These are phyloP conservation scores for Coemansia sp. DNA, from an alignment of 192 early-diverging fungal species.

Conservation along the genomic window DNA sequence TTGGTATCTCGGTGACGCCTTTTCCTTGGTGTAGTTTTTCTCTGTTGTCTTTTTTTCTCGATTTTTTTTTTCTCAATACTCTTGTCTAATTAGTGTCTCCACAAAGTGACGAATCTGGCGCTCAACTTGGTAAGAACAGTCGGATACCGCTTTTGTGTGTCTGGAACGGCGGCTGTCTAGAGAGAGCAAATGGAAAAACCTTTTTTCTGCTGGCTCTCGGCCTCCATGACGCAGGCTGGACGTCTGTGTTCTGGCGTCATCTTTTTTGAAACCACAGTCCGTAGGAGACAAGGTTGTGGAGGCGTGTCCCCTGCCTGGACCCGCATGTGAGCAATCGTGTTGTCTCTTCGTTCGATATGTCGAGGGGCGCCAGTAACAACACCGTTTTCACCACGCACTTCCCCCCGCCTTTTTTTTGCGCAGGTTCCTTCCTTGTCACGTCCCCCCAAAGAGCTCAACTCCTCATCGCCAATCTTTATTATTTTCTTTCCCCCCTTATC, in stretches of 20 bases:
- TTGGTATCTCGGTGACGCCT: background rate
- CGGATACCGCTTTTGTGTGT: background rate
- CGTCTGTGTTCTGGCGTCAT: background rate
- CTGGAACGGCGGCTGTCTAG: background rate
- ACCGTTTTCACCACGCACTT: background rate
- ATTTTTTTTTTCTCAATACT: conserved; percentile 12
- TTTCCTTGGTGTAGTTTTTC: background rate
- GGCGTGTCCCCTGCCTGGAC: background rate
- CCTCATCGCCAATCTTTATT: conserved; percentile 2
- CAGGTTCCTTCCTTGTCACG: background rate
- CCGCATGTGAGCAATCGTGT: background rate
- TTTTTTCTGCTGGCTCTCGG: background rate
- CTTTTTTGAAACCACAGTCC: background rate
- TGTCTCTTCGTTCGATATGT: background rate
- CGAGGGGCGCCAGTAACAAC: background rate
- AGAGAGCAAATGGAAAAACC: too few species aligned
- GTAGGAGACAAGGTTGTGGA: background rate
- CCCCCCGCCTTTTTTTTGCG: background rate
- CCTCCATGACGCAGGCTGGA: background rate
- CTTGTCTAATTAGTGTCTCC: conserved; percentile 1
- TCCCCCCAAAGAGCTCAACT: background rate
- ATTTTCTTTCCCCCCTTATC: background rate
- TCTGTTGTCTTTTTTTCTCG: background rate
- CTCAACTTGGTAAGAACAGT: background rate
- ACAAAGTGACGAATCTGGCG: conserved; percentile 1